phyloP scores from a whole-genome alignment of 75 land plant species.

The Larix kaempferi region DNA sequence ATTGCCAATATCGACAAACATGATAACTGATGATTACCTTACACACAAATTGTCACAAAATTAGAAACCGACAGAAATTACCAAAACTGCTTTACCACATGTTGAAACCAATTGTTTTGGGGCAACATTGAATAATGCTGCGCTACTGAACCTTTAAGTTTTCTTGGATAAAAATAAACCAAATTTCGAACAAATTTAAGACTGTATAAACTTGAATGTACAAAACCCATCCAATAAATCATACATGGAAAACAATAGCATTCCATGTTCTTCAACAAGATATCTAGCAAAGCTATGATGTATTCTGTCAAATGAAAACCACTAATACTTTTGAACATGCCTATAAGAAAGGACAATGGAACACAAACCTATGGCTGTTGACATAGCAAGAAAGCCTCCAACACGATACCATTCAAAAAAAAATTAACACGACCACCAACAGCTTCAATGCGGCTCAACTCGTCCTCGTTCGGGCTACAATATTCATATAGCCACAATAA shows the following conservation, averaged over 20 bases:
- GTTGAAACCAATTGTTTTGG: neutral
- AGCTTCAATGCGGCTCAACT: slow-evolving; percentile 38
- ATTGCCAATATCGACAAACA: neutral
- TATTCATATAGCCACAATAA: too few species aligned
- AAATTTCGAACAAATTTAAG: too few species aligned
- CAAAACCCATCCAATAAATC: too few species aligned
- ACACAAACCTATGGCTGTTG: slow-evolving; percentile 42
- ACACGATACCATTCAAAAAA: slow-evolving; percentile 55
- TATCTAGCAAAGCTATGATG: neutral
- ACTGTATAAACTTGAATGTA: too few species aligned
- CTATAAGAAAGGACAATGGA: neutral
- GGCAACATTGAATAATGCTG: too few species aligned
- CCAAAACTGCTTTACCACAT: neutral
- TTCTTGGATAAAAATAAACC: too few species aligned
- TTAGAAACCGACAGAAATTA: neutral
- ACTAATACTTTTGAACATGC: neutral
- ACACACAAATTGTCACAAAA: neutral
- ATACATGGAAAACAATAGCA: neutral
- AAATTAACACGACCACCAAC: slow-evolving; percentile 44
- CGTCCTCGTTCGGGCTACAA: too few species aligned
- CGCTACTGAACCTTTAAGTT: too few species aligned
- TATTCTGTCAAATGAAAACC: neutral
- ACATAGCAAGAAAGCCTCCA: slow-evolving; percentile 51
- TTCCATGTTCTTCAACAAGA: neutral
- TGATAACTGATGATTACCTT: neutral